These are phyloP conservation scores for Backusella circina DNA, from an alignment of 192 early-diverging fungal species.

Conservation along the genomic window DNA sequence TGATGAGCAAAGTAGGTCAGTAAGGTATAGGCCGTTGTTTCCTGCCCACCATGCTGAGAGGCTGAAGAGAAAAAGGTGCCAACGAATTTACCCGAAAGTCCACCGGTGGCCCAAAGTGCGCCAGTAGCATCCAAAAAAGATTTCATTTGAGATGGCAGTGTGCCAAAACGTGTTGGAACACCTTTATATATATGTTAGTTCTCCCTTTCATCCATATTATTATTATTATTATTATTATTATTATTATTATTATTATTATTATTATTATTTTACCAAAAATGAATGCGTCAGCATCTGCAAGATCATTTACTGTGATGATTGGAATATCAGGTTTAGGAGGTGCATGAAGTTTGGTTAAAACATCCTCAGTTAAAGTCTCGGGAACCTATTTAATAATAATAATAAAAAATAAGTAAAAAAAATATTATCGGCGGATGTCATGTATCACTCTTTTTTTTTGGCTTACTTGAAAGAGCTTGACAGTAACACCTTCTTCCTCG, in stretches of 20 bases:
- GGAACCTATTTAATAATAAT: slow-evolving; percentile 10
- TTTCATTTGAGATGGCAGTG: slow-evolving; percentile 71
- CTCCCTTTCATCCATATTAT: too few relatives aligned
- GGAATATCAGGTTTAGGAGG: slow-evolving; percentile 46
- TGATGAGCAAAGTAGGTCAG: slow-evolving; percentile 69
- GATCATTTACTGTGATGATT: slow-evolving; percentile 31
- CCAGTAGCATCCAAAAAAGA: slow-evolving; percentile 36
- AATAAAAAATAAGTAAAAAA: background rate
- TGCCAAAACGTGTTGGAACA: slow-evolving; percentile 65
- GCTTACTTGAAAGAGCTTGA: slow-evolving; percentile 38
- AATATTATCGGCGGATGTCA: background rate
- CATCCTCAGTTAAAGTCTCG: slow-evolving; percentile 55
- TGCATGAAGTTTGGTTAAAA: slow-evolving; percentile 52
- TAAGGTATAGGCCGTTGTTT: slow-evolving; percentile 62
- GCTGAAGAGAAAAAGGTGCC: slow-evolving; percentile 75
- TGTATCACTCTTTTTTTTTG: background rate
- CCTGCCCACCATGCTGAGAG: slow-evolving; percentile 76
- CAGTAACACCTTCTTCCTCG: slow-evolving; percentile 36
- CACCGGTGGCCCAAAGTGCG: slow-evolving; percentile 41
- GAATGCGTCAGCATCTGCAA: slow-evolving; percentile 48
- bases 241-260: background rate
- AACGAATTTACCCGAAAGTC: slow-evolving; percentile 65
- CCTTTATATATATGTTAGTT: slow-evolving; percentile 28
- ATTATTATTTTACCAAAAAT: slow-evolving; percentile 46
- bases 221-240: background rate